Conservation (phyloP, 352 stramenopile species). For the Thalassiosira hispida region DNA sequence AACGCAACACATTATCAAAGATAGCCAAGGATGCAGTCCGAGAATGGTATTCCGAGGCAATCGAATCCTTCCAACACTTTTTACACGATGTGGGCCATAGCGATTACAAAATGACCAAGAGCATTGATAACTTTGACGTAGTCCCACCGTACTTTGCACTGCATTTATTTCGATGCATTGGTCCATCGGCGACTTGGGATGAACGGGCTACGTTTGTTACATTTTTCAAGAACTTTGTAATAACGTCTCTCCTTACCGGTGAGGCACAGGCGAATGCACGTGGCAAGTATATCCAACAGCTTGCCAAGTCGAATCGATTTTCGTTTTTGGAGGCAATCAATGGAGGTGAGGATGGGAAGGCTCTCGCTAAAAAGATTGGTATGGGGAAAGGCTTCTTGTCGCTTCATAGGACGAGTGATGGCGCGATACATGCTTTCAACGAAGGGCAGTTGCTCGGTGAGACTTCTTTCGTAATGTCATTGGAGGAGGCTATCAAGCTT, state of each 20-base stretch:
- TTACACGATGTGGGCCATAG: slow-evolving; percentile 6
- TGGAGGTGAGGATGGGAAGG: slow-evolving; percentile 3
- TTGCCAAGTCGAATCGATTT: slow-evolving; percentile 46
- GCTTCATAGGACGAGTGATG: slow-evolving; percentile 34
- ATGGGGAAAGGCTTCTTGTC: slow-evolving; percentile 45
- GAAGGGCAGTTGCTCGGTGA: slow-evolving; percentile 41
- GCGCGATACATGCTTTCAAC: slow-evolving; percentile 33
- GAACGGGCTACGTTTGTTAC: slow-evolving; percentile 44
- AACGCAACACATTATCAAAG: slow-evolving; percentile 31
- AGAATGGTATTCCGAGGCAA: slow-evolving; percentile 25
- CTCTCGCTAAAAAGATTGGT: slow-evolving; percentile 31
- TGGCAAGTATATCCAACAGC: slow-evolving; percentile 38
- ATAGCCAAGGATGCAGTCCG: slow-evolving; percentile 39
- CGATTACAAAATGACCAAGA: slow-evolving; percentile 15
- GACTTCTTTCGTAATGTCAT: slow-evolving; percentile 25
- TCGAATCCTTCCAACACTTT: slow-evolving; percentile 16
- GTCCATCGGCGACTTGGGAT: slow-evolving; percentile 42
- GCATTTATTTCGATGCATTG: slow-evolving; percentile 47
- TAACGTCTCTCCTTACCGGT: slow-evolving; percentile 34
- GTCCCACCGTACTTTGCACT: slow-evolving; percentile 53
- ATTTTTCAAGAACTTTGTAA: slow-evolving; percentile 47
- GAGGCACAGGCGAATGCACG: slow-evolving; percentile 39
- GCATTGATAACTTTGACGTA: slow-evolving; percentile 41
- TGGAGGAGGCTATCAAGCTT: slow-evolving; percentile 42
- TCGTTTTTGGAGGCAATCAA: slow-evolving; percentile 31